These are phyloP conservation scores for Pythium graminicola DNA, from an alignment of 352 stramenopile genomes.

Conservation along the genomic window DNA sequence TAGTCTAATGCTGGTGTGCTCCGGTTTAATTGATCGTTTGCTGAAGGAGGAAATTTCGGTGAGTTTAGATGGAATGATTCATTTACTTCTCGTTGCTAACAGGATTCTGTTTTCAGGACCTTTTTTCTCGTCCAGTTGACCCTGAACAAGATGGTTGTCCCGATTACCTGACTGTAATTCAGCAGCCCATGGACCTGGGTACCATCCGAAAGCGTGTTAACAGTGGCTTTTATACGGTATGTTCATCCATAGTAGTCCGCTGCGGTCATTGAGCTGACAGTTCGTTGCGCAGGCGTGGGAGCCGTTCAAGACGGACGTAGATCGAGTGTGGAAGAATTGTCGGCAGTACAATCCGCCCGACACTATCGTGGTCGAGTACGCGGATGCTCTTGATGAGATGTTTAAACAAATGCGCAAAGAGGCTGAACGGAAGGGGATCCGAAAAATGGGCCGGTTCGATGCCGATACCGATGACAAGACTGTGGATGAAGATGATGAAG, in stretches of 20 bases:
- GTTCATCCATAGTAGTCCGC: background rate
- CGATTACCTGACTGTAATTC: constrained; percentile 77
- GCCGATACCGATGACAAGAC: background rate
- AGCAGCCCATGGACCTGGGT: constrained; percentile 80
- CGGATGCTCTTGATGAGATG: constrained; percentile 54
- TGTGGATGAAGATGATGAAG: constrained; percentile 18
- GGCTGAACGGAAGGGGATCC: constrained; percentile 51
- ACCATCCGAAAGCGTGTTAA: constrained; percentile 66
- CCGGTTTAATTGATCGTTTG: constrained; percentile 50
- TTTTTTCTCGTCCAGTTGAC: constrained; percentile 82
- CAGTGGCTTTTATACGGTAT: constrained; percentile 60
- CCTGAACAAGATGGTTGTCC: constrained; percentile 74
- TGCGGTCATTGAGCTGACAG: background rate
- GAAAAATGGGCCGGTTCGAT: constrained; percentile 28
- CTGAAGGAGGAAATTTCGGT: constrained; percentile 75
- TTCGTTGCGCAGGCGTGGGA: constrained; percentile 47
- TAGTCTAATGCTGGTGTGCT: constrained; percentile 48
- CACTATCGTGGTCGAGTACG: constrained; percentile 74
- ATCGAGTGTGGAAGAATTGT: constrained; percentile 82
- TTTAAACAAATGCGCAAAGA: constrained; percentile 51
- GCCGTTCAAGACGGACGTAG: constrained; percentile 72
- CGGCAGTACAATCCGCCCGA: constrained; percentile 70
- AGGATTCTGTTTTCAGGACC: constrained; percentile 31
- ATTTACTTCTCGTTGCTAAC: background rate
- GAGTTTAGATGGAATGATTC: background rate